Base-by-base conservation (phyloP, 2,329 filamentous ascomycete genomes). In the Colletotrichum musae region DNA sequence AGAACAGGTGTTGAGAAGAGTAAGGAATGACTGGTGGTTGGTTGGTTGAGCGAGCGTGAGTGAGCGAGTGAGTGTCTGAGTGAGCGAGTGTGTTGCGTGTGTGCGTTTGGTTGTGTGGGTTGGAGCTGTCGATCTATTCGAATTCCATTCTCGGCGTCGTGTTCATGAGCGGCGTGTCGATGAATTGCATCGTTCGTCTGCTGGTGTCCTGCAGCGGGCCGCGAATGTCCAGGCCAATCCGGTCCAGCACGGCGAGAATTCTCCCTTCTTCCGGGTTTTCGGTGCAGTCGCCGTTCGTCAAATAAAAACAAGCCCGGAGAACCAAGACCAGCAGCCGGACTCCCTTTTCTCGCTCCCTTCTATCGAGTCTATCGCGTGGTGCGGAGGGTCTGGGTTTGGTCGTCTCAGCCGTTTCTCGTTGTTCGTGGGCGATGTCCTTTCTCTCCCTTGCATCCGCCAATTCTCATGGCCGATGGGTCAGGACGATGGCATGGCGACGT, bases 401-500 rank as follows among this genome's bases (percentile, higher is more conserved):
- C 66, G 50, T 66, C 21, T 66, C 56, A 69, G 50, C 68, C 59
- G 59, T 69, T 69, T 65, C 58, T 69, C 59, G 54, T 64, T 64
- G 47, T 61, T 50, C 26, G 64, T 53, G 64, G 51, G 50, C 62
- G 68, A 70, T 51, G 58, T 68, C 57, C 28, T 58, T 62, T 70
- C 58, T 70, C 66, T 71, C 70, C 70, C 64, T 72, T 70, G 36
- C 58, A 68, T 72, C 70, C 45, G 70, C 59, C 68, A 64, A 43
- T 68, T 70, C 56, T 71, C 68, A 71, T 61, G 63, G 63, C 63
- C 54, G 68, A 68, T 61, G 58, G 57, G 60, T 67, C 67, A 71
- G 69, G 68, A 51, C 26, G 63, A 57, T 75, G 73, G 73, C 74
- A 77, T 77, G 74, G 70, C 72, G 72, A 74, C 71, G 71, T 65